These are phyloP conservation scores for Aulographum hederae DNA, from an alignment of 2,329 filamentous ascomycete species.

Conservation along the genomic window DNA sequence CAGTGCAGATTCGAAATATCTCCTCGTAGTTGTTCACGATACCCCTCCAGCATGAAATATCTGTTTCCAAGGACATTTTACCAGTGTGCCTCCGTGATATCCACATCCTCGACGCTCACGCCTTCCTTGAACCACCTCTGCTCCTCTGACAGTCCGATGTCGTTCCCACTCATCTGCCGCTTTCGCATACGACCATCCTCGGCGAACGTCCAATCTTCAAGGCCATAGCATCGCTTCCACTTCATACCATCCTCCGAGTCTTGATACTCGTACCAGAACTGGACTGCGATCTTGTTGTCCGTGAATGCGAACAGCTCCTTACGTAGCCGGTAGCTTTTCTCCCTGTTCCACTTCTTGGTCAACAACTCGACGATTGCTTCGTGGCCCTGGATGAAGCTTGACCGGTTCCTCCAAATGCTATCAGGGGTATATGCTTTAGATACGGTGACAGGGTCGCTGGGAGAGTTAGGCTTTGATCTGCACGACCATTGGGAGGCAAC, in stretches of 20 bases:
- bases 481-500: constrained; percentile 7
- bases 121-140: constrained; percentile 54
- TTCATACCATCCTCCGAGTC: constrained; percentile 43
- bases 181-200: constrained; percentile 54
- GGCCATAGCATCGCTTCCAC: constrained; percentile 77
- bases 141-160: constrained; percentile 41
- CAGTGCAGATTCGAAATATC: constrained; percentile 47
- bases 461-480: background rate
- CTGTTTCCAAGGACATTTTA: constrained; percentile 8
- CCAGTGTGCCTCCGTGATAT: constrained; percentile 53
- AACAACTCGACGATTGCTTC: constrained; percentile 51
- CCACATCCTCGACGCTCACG: constrained; percentile 48
- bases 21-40: constrained; percentile 65
- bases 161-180: constrained; percentile 59
- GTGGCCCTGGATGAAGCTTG: constrained; percentile 49
- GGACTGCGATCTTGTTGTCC: constrained; percentile 63
- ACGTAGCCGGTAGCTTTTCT: constrained; percentile 53
- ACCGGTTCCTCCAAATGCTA: constrained; percentile 66
- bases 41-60: constrained; percentile 44
- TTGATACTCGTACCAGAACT: constrained; percentile 79
- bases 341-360: constrained; percentile 53
- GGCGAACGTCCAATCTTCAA: constrained; percentile 65
- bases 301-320: constrained; percentile 72
- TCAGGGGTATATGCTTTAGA: constrained; percentile 58
- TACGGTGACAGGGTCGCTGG: constrained; percentile 44